Conservation (phyloP, 495 filamentous ascomycete genomes). For the Xylaria curta region DNA sequence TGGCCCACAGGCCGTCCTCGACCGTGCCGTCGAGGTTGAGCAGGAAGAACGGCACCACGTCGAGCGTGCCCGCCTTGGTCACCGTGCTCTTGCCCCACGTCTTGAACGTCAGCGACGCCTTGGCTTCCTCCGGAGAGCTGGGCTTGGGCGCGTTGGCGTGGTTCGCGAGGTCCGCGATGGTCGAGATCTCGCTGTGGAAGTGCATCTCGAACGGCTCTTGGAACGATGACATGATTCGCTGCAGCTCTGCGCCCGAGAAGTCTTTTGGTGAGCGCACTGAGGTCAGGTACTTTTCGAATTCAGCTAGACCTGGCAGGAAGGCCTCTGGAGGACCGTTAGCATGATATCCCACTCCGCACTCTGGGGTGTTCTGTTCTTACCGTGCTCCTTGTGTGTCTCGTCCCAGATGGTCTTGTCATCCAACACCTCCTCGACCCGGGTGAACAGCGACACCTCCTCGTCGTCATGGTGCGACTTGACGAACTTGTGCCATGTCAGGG, state of each 20-base stretch:
- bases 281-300: conserved; percentile 56
- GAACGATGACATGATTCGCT: conserved; percentile 55
- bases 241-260: conserved; percentile 52
- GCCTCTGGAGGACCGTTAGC: conserved; percentile 44
- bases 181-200: conserved; percentile 61
- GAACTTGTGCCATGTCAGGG: conserved; percentile 57
- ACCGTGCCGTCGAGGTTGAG: conserved; percentile 60
- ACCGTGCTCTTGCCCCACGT: conserved; percentile 58
- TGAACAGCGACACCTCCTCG: conserved; percentile 59
- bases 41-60: conserved; percentile 63
- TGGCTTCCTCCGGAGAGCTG: conserved; percentile 48
- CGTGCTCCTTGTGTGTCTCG: conserved; percentile 58
- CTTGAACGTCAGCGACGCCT: conserved; percentile 43
- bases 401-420: conserved; percentile 53
- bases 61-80: conserved; percentile 54
- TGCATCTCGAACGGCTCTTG: conserved; percentile 55
- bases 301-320: conserved; percentile 55
- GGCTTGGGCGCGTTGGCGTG: conserved; percentile 55
- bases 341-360: background rate
- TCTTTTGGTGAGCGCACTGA: conserved; percentile 41
- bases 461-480: conserved; percentile 62
- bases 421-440: conserved; percentile 57
- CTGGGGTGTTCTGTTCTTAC: conserved; percentile 32
- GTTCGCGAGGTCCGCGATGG: conserved; percentile 53
- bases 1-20: conserved; percentile 60